These are phyloP conservation scores for Dysphania ambrosioides DNA, from an alignment of 148 eudicot genomes.

Conservation along the genomic window DNA sequence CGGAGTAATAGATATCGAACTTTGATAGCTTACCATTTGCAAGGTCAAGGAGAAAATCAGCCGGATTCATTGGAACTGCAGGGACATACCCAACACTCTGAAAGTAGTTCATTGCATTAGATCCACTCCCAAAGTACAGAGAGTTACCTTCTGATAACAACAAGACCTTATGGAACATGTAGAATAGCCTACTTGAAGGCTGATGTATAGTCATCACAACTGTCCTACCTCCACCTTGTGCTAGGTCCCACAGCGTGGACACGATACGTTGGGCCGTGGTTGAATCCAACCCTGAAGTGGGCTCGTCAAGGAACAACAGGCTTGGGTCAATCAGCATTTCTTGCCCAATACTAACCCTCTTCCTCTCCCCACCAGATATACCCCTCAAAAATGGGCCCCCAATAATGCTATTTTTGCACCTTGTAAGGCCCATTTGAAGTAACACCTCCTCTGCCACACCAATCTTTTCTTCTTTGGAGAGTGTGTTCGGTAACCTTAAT, in stretches of 20 bases:
- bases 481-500: constrained; percentile 53
- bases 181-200: constrained; percentile 74
- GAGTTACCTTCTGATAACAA: constrained; percentile 63
- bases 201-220: constrained; percentile 77
- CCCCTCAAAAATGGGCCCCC: constrained; percentile 60
- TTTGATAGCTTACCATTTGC: constrained; percentile 48
- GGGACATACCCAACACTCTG: constrained; percentile 54
- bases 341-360: constrained; percentile 79
- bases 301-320: constrained; percentile 69
- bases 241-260: constrained; percentile 50
- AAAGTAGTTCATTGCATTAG: constrained; percentile 59
- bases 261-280: constrained; percentile 82
- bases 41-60: constrained; percentile 80
- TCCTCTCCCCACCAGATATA: constrained; percentile 70
- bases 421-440: constrained; percentile 46
- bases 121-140: constrained; percentile 63
- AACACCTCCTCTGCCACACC: constrained; percentile 46
- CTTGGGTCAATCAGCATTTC: constrained; percentile 83
- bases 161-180: constrained; percentile 72
- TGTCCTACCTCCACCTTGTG: constrained; percentile 63
- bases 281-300: constrained; percentile 81
- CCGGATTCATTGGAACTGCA: constrained; percentile 66
- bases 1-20: neutral
- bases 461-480: constrained; percentile 43
- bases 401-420: constrained; percentile 56